phyloP scores from a whole-genome alignment of 306 rosid genomes.

The Ceratonia siliqua region DNA sequence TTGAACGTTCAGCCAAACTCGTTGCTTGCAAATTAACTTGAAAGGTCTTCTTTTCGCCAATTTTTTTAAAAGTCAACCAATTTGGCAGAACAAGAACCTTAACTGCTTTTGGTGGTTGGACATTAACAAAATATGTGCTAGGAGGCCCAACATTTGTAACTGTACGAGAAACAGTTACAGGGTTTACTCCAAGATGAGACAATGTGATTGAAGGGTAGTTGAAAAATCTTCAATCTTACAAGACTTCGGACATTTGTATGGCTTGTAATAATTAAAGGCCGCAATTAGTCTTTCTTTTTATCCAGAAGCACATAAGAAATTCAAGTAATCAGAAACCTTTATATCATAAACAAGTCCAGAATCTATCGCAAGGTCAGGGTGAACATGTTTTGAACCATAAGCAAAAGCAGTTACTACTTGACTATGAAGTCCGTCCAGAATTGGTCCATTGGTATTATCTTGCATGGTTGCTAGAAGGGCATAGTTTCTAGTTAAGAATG shows the following conservation, averaged over 20 bases:
- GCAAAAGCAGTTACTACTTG: slow-evolving; percentile 46
- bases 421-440: slow-evolving; percentile 23
- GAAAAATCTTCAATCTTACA: slow-evolving; percentile 40
- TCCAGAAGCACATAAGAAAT: slow-evolving; percentile 55
- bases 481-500: not conserved
- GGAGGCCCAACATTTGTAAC: slow-evolving; percentile 57
- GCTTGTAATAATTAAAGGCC: not conserved
- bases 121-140: slow-evolving; percentile 39
- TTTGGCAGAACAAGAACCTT: slow-evolving; percentile 40
- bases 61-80: slow-evolving; percentile 34
- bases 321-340: slow-evolving; percentile 41
- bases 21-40: slow-evolving; percentile 32
- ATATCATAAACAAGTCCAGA: slow-evolving; percentile 61
- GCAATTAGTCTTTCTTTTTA: slow-evolving; percentile 29
- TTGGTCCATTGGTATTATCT: slow-evolving; percentile 27
- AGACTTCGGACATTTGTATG: slow-evolving; percentile 35
- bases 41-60: slow-evolving; percentile 51
- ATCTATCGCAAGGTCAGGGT: slow-evolving; percentile 47
- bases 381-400: slow-evolving; percentile 54
- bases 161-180: slow-evolving; percentile 33
- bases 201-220: slow-evolving; percentile 63
- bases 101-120: slow-evolving; percentile 33
- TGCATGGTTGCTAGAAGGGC: slow-evolving; percentile 41
- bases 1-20: not conserved
- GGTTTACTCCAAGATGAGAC: not conserved